Percentiles rank a stretch among this genome's conserved stretches.
Evolutionary conservation across 208 protist genomes (phyloP).

Genomic region (Vickermania ingenoplastis): DNA sequence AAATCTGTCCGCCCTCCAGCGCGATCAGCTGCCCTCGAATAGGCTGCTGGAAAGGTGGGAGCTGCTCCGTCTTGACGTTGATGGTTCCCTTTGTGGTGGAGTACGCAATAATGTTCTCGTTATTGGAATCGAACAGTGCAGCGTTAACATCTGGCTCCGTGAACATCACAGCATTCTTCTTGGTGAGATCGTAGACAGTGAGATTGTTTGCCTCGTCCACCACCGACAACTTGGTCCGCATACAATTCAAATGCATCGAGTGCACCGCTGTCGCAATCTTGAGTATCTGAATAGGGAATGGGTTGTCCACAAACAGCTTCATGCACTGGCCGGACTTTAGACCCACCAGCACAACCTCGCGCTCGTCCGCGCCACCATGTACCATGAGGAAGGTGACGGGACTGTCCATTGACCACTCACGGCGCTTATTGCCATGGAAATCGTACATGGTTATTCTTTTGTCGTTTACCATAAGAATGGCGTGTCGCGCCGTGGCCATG

Average conservation of each 20-base stretch:
- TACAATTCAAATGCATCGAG: conserved; percentile 87
- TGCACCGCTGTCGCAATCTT: conserved; percentile 66
- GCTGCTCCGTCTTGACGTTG: conserved; percentile 90
- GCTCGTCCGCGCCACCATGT: conserved; percentile 77
- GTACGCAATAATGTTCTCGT: conserved; percentile 95
- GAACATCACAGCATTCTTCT: conserved; percentile 86
- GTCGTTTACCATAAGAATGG: conserved; percentile 89
- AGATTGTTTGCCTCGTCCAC: conserved; percentile 86
- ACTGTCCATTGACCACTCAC: conserved; percentile 93
- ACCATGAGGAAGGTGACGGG: conserved; percentile 93
- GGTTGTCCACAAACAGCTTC: conserved; percentile 95
- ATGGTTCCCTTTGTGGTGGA: conserved; percentile 66
- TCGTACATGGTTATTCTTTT: conserved; percentile 83
- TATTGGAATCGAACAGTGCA: conserved; percentile 92
- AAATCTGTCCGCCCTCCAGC: conserved; percentile 93
- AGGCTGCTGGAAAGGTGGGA: conserved; percentile 90
- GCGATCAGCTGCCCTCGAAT: conserved; percentile 92
- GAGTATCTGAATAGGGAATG: conserved; percentile 90
- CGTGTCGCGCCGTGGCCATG: conserved; percentile 84
- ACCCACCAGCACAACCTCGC: conserved; percentile 91
- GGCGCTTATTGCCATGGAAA: conserved; percentile 82
- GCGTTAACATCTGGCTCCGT: conserved; percentile 77
- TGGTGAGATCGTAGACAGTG: conserved; percentile 82
- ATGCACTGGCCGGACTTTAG: conserved; percentile 85
- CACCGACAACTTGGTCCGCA: conserved; percentile 86